A percentile compares a stretch with the other conserved stretches of the same genome.
Conservation (phyloP, 2,329 filamentous ascomycete species). For the Emmonsia crescens region DNA sequence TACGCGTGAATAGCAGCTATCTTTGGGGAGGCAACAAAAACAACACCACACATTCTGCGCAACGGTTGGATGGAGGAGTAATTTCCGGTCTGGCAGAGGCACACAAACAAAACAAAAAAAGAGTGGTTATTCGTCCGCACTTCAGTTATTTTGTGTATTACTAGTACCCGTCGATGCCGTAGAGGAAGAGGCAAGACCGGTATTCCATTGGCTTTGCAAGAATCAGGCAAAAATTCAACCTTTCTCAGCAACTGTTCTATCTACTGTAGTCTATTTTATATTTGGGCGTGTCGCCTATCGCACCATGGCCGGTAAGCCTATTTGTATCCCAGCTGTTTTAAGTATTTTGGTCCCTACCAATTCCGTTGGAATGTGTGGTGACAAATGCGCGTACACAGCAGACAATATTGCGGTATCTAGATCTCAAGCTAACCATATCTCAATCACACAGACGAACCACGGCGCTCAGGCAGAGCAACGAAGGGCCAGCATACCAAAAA, state of each 20-base stretch:
- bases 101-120: conserved; percentile 9
- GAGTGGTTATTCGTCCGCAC: conserved; percentile 19
- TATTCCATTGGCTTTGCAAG: not conserved
- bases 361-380: conserved; percentile 1
- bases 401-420: conserved; percentile 10
- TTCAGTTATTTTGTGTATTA: conserved; percentile 30
- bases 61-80: conserved; percentile 17
- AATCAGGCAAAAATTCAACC: conserved; percentile 11
- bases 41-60: not conserved
- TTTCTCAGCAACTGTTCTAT: conserved; percentile 8
- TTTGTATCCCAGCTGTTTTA: conserved; percentile 19
- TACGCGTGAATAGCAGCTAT: not conserved
- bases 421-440: conserved; percentile 17
- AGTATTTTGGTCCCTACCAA: not conserved
- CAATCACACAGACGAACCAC: conserved; percentile 59
- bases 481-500: conserved; percentile 93
- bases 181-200: conserved; percentile 21
- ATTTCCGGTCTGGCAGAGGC: conserved; percentile 20
- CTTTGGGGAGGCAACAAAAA: not conserved
- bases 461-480: conserved; percentile 88
- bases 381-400: not conserved
- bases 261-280: conserved; percentile 29
- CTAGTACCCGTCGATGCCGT: conserved; percentile 29
- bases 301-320: conserved; percentile 53
- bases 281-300: conserved; percentile 16